A percentile compares a stretch with the other conserved stretches of the same genome.
phyloP scores from a whole-genome alignment of 495 filamentous ascomycete species.

The Lindgomyces ingoldianus region DNA sequence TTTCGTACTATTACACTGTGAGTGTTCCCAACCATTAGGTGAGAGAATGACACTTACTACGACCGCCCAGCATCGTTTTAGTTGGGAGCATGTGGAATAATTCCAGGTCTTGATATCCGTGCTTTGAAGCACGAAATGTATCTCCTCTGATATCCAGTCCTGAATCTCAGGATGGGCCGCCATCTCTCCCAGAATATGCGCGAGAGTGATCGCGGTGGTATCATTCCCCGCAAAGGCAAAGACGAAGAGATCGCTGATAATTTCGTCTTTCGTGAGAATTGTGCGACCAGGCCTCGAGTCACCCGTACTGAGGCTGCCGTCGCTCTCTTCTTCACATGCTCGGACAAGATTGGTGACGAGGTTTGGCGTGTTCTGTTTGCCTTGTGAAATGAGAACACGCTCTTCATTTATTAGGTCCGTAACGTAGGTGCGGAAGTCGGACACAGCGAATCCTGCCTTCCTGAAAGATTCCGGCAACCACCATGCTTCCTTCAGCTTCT shows the following conservation, averaged over 20 bases:
- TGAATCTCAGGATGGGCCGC: conserved; percentile 30
- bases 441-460: conserved; percentile 8
- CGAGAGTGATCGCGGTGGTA: conserved; percentile 36
- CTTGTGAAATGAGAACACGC: conserved; percentile 3
- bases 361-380: not conserved
- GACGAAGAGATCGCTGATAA: conserved; percentile 40
- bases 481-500: not conserved
- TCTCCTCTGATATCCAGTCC: conserved; percentile 42
- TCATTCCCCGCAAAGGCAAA: conserved; percentile 38
- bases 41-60: conserved; percentile 11
- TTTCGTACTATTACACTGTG: conserved; percentile 18
- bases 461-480: conserved; percentile 21
- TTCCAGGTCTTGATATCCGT: not conserved
- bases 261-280: conserved; percentile 33
- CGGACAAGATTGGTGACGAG: conserved; percentile 23
- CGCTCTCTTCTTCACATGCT: conserved; percentile 13
- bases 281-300: not conserved
- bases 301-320: not conserved
- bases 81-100: conserved; percentile 16
- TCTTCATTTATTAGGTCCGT: conserved; percentile 21
- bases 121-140: conserved; percentile 4
- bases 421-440: conserved; percentile 11
- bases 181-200: conserved; percentile 23
- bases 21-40: not conserved
- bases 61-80: conserved; percentile 30